phyloP scores from a whole-genome alignment of 2,329 filamentous ascomycete species.

The Ceratocystis destructans region DNA sequence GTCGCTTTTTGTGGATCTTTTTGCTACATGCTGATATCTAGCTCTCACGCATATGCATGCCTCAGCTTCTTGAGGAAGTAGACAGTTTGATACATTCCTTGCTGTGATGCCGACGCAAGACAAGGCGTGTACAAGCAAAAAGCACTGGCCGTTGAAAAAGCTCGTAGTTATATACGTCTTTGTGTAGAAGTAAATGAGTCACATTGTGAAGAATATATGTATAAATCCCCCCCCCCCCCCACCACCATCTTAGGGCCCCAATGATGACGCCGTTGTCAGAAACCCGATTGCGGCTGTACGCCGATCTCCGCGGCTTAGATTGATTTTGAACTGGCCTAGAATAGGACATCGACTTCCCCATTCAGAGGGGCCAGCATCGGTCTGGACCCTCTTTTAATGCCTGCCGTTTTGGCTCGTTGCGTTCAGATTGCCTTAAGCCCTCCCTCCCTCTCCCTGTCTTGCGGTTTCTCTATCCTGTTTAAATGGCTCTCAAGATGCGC shows the following conservation, averaged over 20 bases:
- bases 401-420: not conserved
- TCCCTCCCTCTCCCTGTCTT: not conserved
- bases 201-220: no score
- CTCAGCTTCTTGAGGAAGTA: not conserved
- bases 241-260: not conserved
- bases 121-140: not conserved
- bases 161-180: not conserved
- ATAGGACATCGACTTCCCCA: not conserved
- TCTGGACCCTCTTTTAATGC: not conserved
- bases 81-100: not conserved
- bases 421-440: not conserved
- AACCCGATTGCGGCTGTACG: slow-evolving; percentile 5
- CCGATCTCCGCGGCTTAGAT: slow-evolving; percentile 7
- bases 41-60: not conserved
- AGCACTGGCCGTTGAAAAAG: not conserved
- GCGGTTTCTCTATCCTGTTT: not conserved
- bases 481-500: not conserved
- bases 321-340: not conserved
- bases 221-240: no score
- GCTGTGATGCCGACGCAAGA: not conserved
- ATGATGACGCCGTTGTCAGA: not conserved
- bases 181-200: not conserved
- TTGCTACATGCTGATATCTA: not conserved
- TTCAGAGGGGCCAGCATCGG: not conserved
- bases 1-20: not conserved